A percentile compares a stretch with the other conserved stretches of the same genome.
phyloP scores from a whole-genome alignment of 805 yeast genomes.

The Candida corydali region DNA sequence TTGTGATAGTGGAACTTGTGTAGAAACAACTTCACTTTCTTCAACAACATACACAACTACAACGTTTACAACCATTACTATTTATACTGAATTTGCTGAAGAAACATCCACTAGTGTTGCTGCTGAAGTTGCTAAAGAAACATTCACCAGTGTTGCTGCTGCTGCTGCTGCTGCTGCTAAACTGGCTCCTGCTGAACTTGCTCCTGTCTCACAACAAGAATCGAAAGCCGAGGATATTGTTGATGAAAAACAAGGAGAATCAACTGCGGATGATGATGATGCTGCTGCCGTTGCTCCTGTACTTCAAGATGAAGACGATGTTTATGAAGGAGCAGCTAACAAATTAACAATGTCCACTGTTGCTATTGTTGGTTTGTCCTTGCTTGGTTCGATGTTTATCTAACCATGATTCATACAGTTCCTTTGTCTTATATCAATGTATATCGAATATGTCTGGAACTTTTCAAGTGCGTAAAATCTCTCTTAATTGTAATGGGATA shows the following conservation, averaged over 20 bases:
- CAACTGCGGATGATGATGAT: background rate
- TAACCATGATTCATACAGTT: too few relatives aligned
- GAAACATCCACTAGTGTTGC: background rate
- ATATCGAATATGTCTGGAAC: too few relatives aligned
- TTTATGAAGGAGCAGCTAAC: background rate
- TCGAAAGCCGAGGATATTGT: background rate
- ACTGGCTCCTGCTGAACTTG: background rate
- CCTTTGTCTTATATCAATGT: too few relatives aligned
- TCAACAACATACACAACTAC: slow-evolving; percentile 5
- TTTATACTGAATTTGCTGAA: background rate
- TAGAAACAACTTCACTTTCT: background rate
- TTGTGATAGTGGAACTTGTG: slow-evolving; percentile 1
- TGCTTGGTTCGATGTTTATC: background rate
- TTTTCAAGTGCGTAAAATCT: too few relatives aligned
- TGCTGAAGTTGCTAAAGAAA: background rate
- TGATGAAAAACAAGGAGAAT: background rate
- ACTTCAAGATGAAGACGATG: background rate
- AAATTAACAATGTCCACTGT: background rate
- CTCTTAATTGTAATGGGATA: too few relatives aligned
- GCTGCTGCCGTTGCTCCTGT: background rate
- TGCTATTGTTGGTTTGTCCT: background rate
- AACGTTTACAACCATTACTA: slow-evolving; percentile 1
- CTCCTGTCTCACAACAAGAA: background rate
- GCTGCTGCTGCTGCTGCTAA: too few relatives aligned
- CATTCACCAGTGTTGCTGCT: background rate